Conservation (phyloP, 306 rosid species). For the Glycyrrhiza uralensis region DNA sequence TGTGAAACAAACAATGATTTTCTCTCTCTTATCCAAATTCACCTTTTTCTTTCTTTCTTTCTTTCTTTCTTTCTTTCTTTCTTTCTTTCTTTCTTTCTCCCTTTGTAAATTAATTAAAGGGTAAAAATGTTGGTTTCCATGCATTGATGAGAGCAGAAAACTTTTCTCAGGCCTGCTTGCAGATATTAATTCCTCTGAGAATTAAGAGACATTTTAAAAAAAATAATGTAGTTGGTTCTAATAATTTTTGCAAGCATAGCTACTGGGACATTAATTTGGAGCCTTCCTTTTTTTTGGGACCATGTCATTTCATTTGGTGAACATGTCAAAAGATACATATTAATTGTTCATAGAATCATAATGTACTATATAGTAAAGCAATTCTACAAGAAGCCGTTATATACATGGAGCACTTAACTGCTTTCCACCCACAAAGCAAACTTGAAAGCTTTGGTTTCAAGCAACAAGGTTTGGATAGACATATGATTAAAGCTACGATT, state of each 20-base stretch:
- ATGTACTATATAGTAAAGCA: conserved; percentile 15
- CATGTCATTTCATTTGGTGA: background rate
- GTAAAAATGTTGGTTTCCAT: background rate
- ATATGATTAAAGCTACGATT: background rate
- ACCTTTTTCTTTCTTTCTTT: conserved; percentile 21
- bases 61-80: background rate
- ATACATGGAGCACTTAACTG: background rate
- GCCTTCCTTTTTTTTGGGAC: background rate
- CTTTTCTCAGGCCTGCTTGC: conserved; percentile 6
- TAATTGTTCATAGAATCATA: conserved; percentile 26
- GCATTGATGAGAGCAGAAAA: background rate
- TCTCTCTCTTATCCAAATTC: conserved; percentile 16
- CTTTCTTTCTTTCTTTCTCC: background rate
- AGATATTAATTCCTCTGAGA: background rate
- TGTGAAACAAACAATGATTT: conserved; percentile 29
- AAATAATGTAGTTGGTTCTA: background rate
- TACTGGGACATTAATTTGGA: background rate
- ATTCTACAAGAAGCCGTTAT: conserved; percentile 27
- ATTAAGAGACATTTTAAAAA: background rate
- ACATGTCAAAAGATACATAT: background rate
- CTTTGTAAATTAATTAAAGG: background rate
- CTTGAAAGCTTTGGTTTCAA: conserved; percentile 33
- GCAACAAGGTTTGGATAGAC: conserved; percentile 23
- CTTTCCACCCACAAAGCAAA: conserved; percentile 18
- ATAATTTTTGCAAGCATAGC: background rate